Base-by-base conservation (phyloP, 2,329 filamentous ascomycete species). In the Thielaviopsis euricoi region DNA sequence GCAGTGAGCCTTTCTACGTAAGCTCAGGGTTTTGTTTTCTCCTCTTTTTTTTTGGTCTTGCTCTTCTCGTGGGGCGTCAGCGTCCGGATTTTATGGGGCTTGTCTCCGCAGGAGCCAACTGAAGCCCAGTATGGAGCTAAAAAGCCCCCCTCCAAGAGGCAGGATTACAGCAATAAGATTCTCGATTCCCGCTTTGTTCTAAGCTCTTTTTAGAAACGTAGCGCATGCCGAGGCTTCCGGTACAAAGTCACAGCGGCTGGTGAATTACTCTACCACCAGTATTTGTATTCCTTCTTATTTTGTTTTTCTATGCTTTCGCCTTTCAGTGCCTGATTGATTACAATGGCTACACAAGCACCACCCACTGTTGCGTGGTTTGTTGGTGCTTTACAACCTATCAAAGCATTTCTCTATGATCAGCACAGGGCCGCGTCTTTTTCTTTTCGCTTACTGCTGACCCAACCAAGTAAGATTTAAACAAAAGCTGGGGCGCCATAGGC, bases 221-320 rank as follows among this genome's bases (percentile, higher is more conserved):
- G 12, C 48, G 50, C 55, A 52, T 57, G 26, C 55, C 55, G 55
- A 57, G 55, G 49, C 49, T 25, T 53, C 55, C 49, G 55, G 23
- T 50, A 3, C 3, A 33, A 43, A 43, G 17, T 43, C n/a, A n/a
- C 15, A 43, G 15, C 3, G 2, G 10, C 33, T 17, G 13, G 15
- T 40, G 9, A 40, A 6, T 13, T 40, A 40, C 5, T n/a, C 5
- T 43, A 43, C 37, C 17, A 17, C 17, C 37, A 2, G 2, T 43
- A n/a, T n/a, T n/a, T n/a, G n/a, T n/a, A n/a, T n/a, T n/a, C n/a
- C n/a, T 33, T 33, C 7, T 26, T 26, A 4, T 26, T 26, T 26
- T 26, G 3, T 26, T 26, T 26, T 26, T 26, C 7, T 26, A 4
- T 26, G 3, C 7, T 26, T 26, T 26, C 7, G 3, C 12, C 12